Evolutionary conservation across 257 asterid genomes (phyloP), one percentile per base, ranked within the genome.

Genomic region (Lycium barbarum): DNA sequence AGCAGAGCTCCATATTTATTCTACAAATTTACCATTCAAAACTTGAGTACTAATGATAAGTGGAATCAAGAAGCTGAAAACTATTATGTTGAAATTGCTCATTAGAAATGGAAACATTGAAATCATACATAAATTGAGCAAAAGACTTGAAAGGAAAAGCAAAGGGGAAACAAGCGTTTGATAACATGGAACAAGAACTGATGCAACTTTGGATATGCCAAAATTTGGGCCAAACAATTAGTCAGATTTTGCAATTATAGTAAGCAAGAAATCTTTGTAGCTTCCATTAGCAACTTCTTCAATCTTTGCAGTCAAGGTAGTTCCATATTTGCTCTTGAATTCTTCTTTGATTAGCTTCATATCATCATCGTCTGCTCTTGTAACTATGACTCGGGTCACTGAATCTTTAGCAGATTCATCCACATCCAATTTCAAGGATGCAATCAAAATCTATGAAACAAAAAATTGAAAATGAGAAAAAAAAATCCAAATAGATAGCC

Each of bases 281-380:
- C 89, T 95, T 51, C 98, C 98, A 84, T 91, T 92, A 62, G 96
- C 94, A 0, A 90, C 91, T 57, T 93, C 98, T 88, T 89, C 92
- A 85, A 95, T 88, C 88, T 88, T 95, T 47, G 84, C 84, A 14
- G 90, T 9, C 49, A 93, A 88, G 85, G 84, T 71, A 47, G 84
- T 85, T 35, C 97, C 95, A 85, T 49, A 88, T 65, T 85, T 88
- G 14, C 51, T 49, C 10, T 80, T 51, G 72, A 80, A 92, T 65
- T 91, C 97, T 62, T 91, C 92, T 86, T 94, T 92, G 83, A 95
- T 95, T 38, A 73, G 91, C 86, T 91, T 92, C 91, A 93, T 91
- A 76, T 95, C 97, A 20, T 66, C 92, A 10, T 95, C 98, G 13
- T 95, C 98, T 2, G 97, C 97, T 84, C 97, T 87, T 4, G 97